Evolutionary conservation across 2,329 filamentous ascomycete genomes (phyloP), one percentile per base, ranked within the genome.

Genomic region (Botryotinia calthae): DNA sequence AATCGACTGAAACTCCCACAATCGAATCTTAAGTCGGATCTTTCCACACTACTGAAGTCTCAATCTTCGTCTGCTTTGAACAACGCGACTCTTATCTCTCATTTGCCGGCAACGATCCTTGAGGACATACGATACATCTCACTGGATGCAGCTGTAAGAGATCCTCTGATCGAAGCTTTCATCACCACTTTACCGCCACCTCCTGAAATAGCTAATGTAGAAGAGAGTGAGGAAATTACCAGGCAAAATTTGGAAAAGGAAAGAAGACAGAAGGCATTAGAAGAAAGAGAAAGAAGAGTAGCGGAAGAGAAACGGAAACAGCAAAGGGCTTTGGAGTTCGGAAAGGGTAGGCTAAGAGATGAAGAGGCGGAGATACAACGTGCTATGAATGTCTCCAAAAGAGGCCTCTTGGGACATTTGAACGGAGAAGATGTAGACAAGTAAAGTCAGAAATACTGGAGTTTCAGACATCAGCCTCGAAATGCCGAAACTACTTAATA

Each of bases 81-180:
- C 79, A 87, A 86, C 75, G 83, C 85, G 65, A 90, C 90, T 0
- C 83, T 84, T 0, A 79, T 87, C 2, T 85, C 86, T 8, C 84
- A 85, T 25, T 83, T 95, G 16, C 93, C 93, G 1, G 81, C 87
- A 1, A 82, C 87, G 34, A 80, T 95, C 0, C 83, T 93, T 1
- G 84, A 86, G 25, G 92, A 95, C 79, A 81, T 93, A 51, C 87
- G 91, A 62, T 95, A 89, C 80, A 89, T 93, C 48, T 90, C 89
- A 6, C 83, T 95, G 0, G 87, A 90, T 40, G 81, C 87, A 0
- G 82, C 84, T 56, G 84, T 86, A 0, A 86, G 93, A 28, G 90
- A 94, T 75, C 82, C 87, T 2, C 82, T 95, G 9, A 82, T 95
- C 10, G 87, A 89, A 78, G 87, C 88, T 4, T 92, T 90, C 78